Evolutionary conservation across 129 eudicot genomes (phyloP), one percentile per base, ranked within the genome.

Genomic region (Flaveria trinervia): DNA sequence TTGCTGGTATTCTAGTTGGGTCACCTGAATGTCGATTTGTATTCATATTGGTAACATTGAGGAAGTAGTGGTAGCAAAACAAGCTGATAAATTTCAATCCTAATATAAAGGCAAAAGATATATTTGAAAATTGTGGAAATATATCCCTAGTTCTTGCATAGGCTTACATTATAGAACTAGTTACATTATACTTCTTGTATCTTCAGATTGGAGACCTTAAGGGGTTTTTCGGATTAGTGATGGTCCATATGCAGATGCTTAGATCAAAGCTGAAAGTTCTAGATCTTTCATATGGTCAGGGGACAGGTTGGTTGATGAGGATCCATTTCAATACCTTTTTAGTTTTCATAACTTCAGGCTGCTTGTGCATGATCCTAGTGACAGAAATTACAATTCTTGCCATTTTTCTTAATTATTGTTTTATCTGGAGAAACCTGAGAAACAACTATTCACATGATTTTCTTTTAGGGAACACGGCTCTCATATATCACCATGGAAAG

Each of bases 121-220:
- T 59, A 64, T 65, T 33, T 16, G 70, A 65, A 57, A 39, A 30
- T n/a, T 57, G 15, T 43, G 45, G 45, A 17, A 28, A 62, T 28
- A 28, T 11, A 12, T 56, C 12, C 49, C 41, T 59, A 30, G 28
- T 70, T 78, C 18, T 26, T 60, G 64, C 71, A 59, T 17, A 70
- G 36, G 52, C 60, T 71, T 39, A 66, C 68, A 52, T 67, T 66
- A 14, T 52, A 22, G 43, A 68, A 65, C 16, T 69, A 70, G 72
- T 79, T 79, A 70, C 66, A 79, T 15, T 33, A 75, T 44, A 44
- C 9, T 62, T 68, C 9, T 77, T 23, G 57, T 45, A 46, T 48
- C 70, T 84, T 87, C 92, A 95, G 99, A 80, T 95, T 78, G 99
- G 99, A 52, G 97, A 95, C 77, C 92, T 92, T 22, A 92, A 88